Percentiles rank a stretch among this genome's conserved stretches.
These are phyloP conservation scores for Allium fistulosum DNA, from an alignment of 106 monocot species.

Conservation along the genomic window DNA sequence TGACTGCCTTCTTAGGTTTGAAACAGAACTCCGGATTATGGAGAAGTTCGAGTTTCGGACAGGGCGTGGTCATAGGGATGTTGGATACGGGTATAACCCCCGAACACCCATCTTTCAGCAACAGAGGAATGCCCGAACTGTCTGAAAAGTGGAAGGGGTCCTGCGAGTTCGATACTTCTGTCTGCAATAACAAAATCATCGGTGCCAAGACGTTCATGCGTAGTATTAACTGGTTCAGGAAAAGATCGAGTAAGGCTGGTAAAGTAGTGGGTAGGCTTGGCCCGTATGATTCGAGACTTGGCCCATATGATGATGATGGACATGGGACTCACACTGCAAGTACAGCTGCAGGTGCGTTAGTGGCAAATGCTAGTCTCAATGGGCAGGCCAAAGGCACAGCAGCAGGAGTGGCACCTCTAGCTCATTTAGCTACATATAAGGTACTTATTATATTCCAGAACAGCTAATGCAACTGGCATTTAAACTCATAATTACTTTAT, in stretches of 20 bases:
- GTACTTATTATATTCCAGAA: background rate
- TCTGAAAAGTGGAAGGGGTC: conserved; percentile 22
- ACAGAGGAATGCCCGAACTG: conserved; percentile 2
- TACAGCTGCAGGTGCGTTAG: conserved; percentile 29
- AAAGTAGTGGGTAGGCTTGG: background rate
- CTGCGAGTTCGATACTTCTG: conserved; percentile 9
- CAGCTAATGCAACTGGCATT: background rate
- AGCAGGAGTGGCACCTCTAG: conserved; percentile 25
- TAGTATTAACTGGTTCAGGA: background rate
- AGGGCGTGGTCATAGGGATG: conserved; percentile 28
- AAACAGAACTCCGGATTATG: background rate
- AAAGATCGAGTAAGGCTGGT: no score
- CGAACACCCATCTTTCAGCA: background rate
- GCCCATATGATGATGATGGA: conserved; percentile 9
- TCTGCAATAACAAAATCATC: conserved; percentile 24
- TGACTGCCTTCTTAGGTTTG: conserved; percentile 17
- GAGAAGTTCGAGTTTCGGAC: conserved; percentile 12
- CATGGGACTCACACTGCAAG: conserved; percentile 41
- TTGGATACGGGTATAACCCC: conserved; percentile 20
- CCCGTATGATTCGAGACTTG: background rate
- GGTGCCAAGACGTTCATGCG: conserved; percentile 2
- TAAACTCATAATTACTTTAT: background rate
- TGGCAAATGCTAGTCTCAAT: conserved; percentile 1
- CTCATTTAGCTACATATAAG: conserved; percentile 39
- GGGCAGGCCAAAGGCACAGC: conserved; percentile 16